Base-by-base conservation (phyloP, 2,329 filamentous ascomycete genomes). In the Albophoma yamanashiensis region DNA sequence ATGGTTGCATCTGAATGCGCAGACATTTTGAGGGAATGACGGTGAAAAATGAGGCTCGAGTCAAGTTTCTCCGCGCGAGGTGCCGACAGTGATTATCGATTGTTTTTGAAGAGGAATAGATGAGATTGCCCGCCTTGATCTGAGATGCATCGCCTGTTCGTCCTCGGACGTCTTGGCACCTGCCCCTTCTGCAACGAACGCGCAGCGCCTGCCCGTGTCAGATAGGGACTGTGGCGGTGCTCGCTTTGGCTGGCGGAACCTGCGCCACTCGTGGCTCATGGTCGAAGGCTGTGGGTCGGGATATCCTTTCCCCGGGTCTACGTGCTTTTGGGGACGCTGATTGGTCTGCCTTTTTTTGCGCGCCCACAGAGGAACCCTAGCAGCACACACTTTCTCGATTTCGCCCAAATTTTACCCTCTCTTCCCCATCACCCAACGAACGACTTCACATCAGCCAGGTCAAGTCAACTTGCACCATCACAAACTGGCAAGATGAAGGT, bases 401-500 rank as follows among this genome's bases (percentile, higher is more conserved):
- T 74, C 67, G 62, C 67, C 69, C 63, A 69, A 72, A 72, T 71
- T 73, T 73, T 68, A 55, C 59, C 58, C 66, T 64, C 63, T 65
- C 65, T 62, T 67, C 67, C 67, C 67, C 67, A 68, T 65, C 68
- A 67, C 66, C 71, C 50, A 55, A 22, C 50, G 50, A 68, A 71
- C 68, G 69, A 73, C 73, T 73, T 73, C 71, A 71, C 64, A 64
- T 65, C 66, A 67, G 68, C 70, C 74, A 74, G 73, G 74, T 74
- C 74, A 74, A 75, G 73, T 71, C 69, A 74, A 71, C 72, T 76
- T 76, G 74, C 71, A 76, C 73, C 74, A 75, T 68, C 70, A 73
- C 73, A 72, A 70, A 71, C 75, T 73, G 75, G 75, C 76, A 78
- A 75, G 69, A 78, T 78, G 76, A 78, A 78, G 76, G 76, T 78